Base-by-base conservation (phyloP, 306 rosid genomes). In the Amphicarpaea edgeworthii region DNA sequence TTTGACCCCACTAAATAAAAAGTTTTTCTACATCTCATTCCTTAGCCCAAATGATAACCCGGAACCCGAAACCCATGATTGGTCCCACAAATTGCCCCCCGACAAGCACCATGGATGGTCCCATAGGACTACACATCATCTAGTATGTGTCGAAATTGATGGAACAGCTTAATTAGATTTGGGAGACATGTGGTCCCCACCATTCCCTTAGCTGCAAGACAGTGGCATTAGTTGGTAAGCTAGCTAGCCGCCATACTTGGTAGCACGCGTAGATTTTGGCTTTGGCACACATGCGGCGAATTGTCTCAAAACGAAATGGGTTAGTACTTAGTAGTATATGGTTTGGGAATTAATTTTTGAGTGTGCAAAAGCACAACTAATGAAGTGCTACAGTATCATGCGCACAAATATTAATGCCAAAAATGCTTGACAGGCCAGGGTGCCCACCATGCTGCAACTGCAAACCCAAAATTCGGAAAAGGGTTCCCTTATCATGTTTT, bases 321-420 rank as follows among this genome's bases (percentile, higher is more conserved):
- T 79, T 65, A 30, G 37, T 30, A 30, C 5, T 2, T 28, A 28
- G 4, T 28, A 63, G 70, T 63, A 30, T 61, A 80, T 53, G 50
- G 65, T 77, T 23, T 40, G 34, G 16, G 20, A 77, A 72, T 45
- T 8, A 20, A 5, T 26, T 55, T 53, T 20, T 64, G 60, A 67
- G 80, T 65, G 81, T 70, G 76, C 81, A 63, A 59, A 59, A 59
- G 65, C 65, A 28, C 34, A 73, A 76, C 46, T 15, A 63, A 69
- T 67, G 42, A 41, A 87, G 96, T 91, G 96, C 84, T 79, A 91
- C 95, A 85, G 96, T 91, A 85, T 73, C 96, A 89, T 78, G 97
- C 96, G 90, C 95, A 82, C 78, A 72, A 83, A 79, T 57, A 26
- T 75, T 61, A n/a, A n/a, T n/a, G 79, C 38, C 82, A 34, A 40